Evolutionary conservation across 2,329 filamentous ascomycete genomes (phyloP), one percentile per base, ranked within the genome.

Genomic region (Fusarium coffeatum): DNA sequence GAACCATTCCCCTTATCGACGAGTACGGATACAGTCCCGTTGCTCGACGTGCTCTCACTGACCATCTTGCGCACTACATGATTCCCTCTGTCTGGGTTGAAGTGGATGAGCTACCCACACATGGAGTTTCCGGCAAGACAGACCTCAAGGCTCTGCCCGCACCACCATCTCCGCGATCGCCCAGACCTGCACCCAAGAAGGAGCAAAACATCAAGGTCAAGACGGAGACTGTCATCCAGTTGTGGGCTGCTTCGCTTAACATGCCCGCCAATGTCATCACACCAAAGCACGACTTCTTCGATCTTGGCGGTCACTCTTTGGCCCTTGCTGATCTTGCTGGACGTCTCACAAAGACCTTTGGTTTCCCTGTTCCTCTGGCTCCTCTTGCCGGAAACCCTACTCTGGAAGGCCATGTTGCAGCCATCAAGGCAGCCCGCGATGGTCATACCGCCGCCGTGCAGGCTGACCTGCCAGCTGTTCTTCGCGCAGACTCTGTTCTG

Each of bases 21-120:
- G 87, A 90, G 59, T 86, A 88, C 28, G 92, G 91, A 8, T 90
- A 92, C 78, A 93, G 92, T 71, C 89, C 92, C 2, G 85, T 85
- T 8, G 89, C 91, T 5, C 86, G 92, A 48, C 87, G 89, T 58
- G 85, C 86, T 18, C 84, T 95, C 4, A 85, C 89, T 2, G 82
- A 86, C 18, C 88, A 89, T 67, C 84, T 95, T 30, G 92, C 92
- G 2, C 91, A 93, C 66, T 95, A 95, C 79, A 94, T 95, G 92
- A 90, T 95, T 56, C 92, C 92, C 0, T 85, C 90, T 1, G 79
- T 94, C 5, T 95, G 92, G 92, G 89, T 94, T 40, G 87, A 91
- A 74, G 80, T 94, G 32, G 86, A 90, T 5, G 85, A 87, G 64
- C 80, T 95, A 8, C 92, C 92, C 1, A 94, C 92, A 0, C 90